These are phyloP conservation scores for Penicillium sp. DNA, from an alignment of 2,329 filamentous ascomycete species.

Conservation along the genomic window DNA sequence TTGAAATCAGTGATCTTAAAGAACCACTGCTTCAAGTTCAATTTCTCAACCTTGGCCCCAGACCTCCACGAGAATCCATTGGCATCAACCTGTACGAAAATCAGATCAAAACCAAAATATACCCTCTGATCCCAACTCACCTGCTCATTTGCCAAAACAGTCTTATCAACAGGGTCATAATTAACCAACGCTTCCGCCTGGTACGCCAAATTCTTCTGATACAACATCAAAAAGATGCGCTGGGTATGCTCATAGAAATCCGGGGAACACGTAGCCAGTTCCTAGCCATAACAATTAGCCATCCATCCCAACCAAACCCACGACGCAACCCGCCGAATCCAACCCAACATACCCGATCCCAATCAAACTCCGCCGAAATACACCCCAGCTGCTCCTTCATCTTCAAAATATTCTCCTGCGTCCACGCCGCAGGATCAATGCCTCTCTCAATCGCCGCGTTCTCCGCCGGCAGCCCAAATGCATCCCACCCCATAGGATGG, in stretches of 20 bases:
- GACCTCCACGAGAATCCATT: constrained; percentile 80
- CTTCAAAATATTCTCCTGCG: constrained; percentile 64
- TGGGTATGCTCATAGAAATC: constrained; percentile 86
- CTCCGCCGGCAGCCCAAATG: constrained; percentile 81
- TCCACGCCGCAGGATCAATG: constrained; percentile 70
- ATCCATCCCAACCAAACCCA: background rate
- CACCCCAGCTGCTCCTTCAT: constrained; percentile 73
- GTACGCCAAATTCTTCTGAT: constrained; percentile 67
- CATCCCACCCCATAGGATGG: constrained; percentile 91
- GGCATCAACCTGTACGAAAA: constrained; percentile 54
- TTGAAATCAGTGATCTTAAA: constrained; percentile 73
- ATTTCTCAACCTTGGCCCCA: constrained; percentile 72
- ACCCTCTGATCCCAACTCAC: constrained; percentile 15
- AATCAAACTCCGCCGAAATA: constrained; percentile 79
- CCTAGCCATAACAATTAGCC: constrained; percentile 43
- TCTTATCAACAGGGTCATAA: constrained; percentile 81
- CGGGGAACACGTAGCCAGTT: constrained; percentile 74
- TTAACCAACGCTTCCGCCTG: constrained; percentile 78
- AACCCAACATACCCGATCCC: constrained; percentile 58
- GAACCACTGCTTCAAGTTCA: constrained; percentile 79
- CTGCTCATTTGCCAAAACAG: constrained; percentile 84
- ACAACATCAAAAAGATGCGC: constrained; percentile 68
- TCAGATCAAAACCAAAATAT: constrained; percentile 2
- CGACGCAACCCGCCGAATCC: background rate
- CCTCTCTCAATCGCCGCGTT: constrained; percentile 81